phyloP scores from a whole-genome alignment of 352 stramenopile species.

The Phytophthora melonis region DNA sequence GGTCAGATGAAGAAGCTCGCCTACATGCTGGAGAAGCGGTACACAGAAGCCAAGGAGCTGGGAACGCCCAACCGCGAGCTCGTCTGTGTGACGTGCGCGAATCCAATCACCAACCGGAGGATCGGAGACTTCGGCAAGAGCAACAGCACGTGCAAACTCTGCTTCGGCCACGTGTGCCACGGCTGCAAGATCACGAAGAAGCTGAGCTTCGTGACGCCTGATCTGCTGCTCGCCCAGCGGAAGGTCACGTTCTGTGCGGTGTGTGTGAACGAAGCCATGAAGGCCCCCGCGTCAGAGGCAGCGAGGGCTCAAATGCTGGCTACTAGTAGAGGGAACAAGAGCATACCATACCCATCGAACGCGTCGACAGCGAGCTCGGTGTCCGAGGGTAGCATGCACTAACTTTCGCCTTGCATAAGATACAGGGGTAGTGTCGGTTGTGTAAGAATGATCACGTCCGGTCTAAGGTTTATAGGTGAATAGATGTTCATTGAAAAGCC shows the following conservation, averaged over 20 bases:
- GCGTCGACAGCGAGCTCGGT: constrained; percentile 35
- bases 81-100: constrained; percentile 41
- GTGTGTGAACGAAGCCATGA: constrained; percentile 42
- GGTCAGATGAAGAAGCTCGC: constrained; percentile 58
- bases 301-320: constrained; percentile 36
- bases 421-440: too few relatives aligned
- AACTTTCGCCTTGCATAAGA: not conserved
- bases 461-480: too few relatives aligned
- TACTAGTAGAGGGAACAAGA: constrained; percentile 17
- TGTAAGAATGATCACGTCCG: too few relatives aligned
- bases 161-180: constrained; percentile 45
- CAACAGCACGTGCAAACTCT: constrained; percentile 46
- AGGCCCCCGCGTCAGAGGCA: constrained; percentile 29
- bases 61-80: constrained; percentile 37
- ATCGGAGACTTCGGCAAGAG: constrained; percentile 42
- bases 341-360: constrained; percentile 26
- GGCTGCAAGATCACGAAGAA: constrained; percentile 48
- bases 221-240: constrained; percentile 37
- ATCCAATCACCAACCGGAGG: constrained; percentile 29
- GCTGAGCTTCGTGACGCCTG: constrained; percentile 46
- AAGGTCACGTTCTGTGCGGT: constrained; percentile 52
- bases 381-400: constrained; percentile 29
- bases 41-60: constrained; percentile 38
- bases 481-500: too few relatives aligned
- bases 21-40: constrained; percentile 48